Base-by-base conservation (phyloP, 225 moss, liverwort and hornwort species). In the Marchantia paleacea region DNA sequence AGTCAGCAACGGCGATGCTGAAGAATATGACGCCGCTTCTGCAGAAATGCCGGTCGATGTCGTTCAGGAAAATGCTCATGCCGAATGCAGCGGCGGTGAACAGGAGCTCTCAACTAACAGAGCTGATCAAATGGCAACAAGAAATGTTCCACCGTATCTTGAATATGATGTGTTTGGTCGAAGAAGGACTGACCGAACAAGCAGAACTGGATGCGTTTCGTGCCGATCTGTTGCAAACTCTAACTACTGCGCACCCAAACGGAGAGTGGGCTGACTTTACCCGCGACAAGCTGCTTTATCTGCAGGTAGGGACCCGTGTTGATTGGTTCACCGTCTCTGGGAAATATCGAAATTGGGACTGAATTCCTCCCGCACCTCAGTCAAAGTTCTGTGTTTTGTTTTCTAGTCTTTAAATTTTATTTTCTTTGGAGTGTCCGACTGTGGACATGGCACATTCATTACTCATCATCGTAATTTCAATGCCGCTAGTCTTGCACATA, bases 191-290 rank as follows among this genome's bases (percentile, higher is more conserved):
- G 15, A 73, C 74, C 3, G 71, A 82, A 11, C 76, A 76, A 22
- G 77, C 55, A 22, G 87, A 91, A 25, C 71, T 91, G 24, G 72
- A 62, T 9, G 79, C 68, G 8, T 80, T 87, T 51, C 80, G 91
- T 13, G 77, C 78, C 48, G 80, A 86, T 29, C 81, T 91, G 7
- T 70, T 86, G n/a, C 72, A 31, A 18, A 81, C 76, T 39, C 81
- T 91, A 18, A 75, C 84, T n/a, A 65, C 81, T 8, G 81, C 65
- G 67, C 91, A 91, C 55, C 86, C 86, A 0, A 70, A 91, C 62
- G 91, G 91, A 79, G 89, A 91, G 74, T 91, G 91, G 91, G 81
- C 86, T 3, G 87, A 91, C 9, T 91, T 82, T 52, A 89, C 89
- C 62, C 89, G 91, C 50, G 86, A 91, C 80, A 91, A 91, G 81